These are phyloP conservation scores for Arachis hypogaea DNA, from an alignment of 306 rosid species.

Conservation along the genomic window DNA sequence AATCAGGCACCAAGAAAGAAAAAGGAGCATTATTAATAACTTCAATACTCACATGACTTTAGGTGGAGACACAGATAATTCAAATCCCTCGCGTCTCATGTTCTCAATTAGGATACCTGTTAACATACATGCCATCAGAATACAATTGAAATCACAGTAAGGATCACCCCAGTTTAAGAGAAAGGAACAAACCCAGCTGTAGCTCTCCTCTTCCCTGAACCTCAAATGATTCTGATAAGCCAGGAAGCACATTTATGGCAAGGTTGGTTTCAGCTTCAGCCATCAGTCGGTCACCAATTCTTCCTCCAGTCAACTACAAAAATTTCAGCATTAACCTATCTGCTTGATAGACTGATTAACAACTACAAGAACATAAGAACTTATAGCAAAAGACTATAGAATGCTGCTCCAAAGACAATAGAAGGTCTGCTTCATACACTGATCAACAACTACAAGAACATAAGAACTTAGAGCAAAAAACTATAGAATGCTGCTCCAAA, in stretches of 20 bases:
- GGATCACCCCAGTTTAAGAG: conserved; percentile 29
- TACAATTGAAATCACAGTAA: conserved; percentile 26
- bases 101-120: conserved; percentile 97
- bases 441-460: conserved; percentile 7
- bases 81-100: conserved; percentile 99
- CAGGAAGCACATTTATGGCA: conserved; percentile 97
- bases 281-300: conserved; percentile 81
- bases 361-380: not conserved
- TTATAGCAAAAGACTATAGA: conserved; percentile 13
- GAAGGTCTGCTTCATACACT: not conserved
- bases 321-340: conserved; percentile 39
- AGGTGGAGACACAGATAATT: conserved; percentile 93
- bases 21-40: conserved; percentile 27
- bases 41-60: conserved; percentile 88
- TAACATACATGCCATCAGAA: conserved; percentile 37
- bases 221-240: conserved; percentile 87
- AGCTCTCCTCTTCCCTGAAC: conserved; percentile 99
- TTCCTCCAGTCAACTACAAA: conserved; percentile 88
- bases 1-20: not conserved
- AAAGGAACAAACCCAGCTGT: conserved; percentile 76
- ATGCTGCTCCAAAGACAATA: conserved; percentile 16
- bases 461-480: not conserved
- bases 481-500: conserved; percentile 29
- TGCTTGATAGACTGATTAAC: conserved; percentile 33
- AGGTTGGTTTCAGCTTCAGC: conserved; percentile 99